These are phyloP conservation scores for Chaetoceros muelleri DNA, from an alignment of 108 stramenopile species.

Conservation along the genomic window DNA sequence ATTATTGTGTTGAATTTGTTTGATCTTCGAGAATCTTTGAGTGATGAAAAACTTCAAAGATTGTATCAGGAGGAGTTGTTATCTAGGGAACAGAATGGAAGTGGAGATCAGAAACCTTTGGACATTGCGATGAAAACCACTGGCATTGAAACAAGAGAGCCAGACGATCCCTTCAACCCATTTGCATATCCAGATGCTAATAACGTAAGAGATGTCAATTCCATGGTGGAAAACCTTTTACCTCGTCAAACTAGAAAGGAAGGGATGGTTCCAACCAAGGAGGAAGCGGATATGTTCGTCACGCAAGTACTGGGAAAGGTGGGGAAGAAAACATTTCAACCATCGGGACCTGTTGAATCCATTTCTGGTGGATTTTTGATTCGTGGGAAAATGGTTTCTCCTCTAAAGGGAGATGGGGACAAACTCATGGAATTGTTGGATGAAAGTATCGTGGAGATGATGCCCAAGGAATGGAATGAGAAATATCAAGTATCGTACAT, in stretches of 20 bases:
- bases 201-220: background rate
- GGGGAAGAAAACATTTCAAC: constrained; percentile 21
- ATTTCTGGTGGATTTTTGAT: constrained; percentile 46
- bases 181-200: background rate
- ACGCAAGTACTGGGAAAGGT: constrained; percentile 3
- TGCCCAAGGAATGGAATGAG: constrained; percentile 19
- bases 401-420: constrained; percentile 12
- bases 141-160: background rate
- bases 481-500: constrained; percentile 24
- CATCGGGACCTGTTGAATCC: constrained; percentile 22
- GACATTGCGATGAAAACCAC: background rate
- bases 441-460: constrained; percentile 13
- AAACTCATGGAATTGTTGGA: constrained; percentile 31
- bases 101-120: no score
- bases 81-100: background rate
- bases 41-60: background rate
- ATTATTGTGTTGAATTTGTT: background rate
- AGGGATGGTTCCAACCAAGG: background rate
- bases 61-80: background rate
- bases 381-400: constrained; percentile 16
- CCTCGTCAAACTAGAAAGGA: background rate
- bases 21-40: background rate
- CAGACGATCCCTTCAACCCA: background rate
- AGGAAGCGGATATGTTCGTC: constrained; percentile 3
- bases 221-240: background rate